Evolutionary conservation across 2,329 filamentous ascomycete genomes (phyloP).

Genomic region (Fusarium sp.): DNA sequence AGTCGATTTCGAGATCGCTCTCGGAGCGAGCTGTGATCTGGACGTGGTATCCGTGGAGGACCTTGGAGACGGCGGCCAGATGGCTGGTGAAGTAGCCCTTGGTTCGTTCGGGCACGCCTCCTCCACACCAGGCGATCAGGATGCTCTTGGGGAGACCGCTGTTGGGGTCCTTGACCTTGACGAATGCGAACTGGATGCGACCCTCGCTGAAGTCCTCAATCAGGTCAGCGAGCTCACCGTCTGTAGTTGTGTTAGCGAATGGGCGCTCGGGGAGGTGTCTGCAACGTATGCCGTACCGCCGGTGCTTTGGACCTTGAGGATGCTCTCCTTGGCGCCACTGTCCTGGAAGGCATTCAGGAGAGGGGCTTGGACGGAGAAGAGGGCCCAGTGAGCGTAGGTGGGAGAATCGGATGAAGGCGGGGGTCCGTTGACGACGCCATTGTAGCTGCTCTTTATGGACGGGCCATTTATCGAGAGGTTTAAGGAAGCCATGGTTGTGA

Average conservation of each 20-base stretch:
- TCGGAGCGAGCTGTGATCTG: constrained; percentile 96
- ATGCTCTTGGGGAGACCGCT: constrained; percentile 89
- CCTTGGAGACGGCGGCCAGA: constrained; percentile 86
- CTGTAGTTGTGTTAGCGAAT: constrained; percentile 59
- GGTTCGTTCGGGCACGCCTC: constrained; percentile 96
- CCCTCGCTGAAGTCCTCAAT: constrained; percentile 98
- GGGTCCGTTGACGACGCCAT: constrained; percentile 67
- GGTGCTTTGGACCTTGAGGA: constrained; percentile 92
- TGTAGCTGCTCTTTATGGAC: constrained; percentile 86
- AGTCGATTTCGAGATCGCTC: constrained; percentile 85
- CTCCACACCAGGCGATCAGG: constrained; percentile 96
- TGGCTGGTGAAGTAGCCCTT: constrained; percentile 99
- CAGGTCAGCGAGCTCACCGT: constrained; percentile 90
- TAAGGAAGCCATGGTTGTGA: constrained; percentile 76
- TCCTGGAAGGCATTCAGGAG: constrained; percentile 95
- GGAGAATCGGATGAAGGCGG: constrained; percentile 72
- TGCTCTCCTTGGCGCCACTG: constrained; percentile 86
- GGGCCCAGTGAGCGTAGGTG: constrained; percentile 91
- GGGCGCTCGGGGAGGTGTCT: neutral
- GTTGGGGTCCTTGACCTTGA: constrained; percentile 97
- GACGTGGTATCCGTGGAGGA: constrained; percentile 96
- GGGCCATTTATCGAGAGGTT: constrained; percentile 84
- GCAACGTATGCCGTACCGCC: constrained; percentile 70
- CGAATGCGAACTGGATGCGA: constrained; percentile 94
- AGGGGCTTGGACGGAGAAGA: constrained; percentile 93